Percentiles rank a stretch among this genome's conserved stretches.
These are phyloP conservation scores for Xylaria flabelliformis DNA, from an alignment of 495 filamentous ascomycete genomes.

Conservation along the genomic window DNA sequence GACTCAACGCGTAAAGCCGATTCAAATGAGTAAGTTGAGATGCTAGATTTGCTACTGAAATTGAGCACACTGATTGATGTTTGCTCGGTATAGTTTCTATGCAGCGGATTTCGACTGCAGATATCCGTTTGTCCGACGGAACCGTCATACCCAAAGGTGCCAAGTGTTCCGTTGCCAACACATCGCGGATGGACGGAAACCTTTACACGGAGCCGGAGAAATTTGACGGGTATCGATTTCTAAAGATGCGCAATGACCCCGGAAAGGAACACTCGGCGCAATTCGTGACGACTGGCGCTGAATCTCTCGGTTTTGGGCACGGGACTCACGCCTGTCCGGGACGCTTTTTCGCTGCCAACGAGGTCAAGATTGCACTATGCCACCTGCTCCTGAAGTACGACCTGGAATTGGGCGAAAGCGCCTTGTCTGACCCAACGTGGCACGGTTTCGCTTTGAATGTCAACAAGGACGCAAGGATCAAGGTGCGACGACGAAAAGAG, in stretches of 20 bases:
- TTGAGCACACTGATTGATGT: neutral
- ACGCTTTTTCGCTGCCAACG: conserved; percentile 51
- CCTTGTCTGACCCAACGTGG: neutral
- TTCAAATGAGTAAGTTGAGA: conserved; percentile 40
- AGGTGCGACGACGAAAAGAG: conserved; percentile 14
- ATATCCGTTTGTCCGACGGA: conserved; percentile 56
- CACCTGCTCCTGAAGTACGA: conserved; percentile 52
- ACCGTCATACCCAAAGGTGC: conserved; percentile 56
- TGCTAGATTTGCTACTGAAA: neutral
- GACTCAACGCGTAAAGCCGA: conserved; percentile 50
- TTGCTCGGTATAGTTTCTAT: neutral
- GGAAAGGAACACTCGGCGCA: conserved; percentile 53
- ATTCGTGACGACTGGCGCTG: conserved; percentile 51
- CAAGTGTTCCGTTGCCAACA: conserved; percentile 43
- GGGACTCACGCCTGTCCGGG: conserved; percentile 49
- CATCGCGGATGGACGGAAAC: conserved; percentile 42
- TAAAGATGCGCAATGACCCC: conserved; percentile 43
- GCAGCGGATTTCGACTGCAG: conserved; percentile 44
- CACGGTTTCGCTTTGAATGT: conserved; percentile 8
- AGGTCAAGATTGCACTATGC: conserved; percentile 48
- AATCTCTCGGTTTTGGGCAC: conserved; percentile 47
- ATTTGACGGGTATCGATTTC: conserved; percentile 58
- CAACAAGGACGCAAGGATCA: conserved; percentile 9
- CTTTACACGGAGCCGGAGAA: conserved; percentile 50
- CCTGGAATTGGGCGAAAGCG: conserved; percentile 34